phyloP scores from a whole-genome alignment of 805 yeast species.

The Tetrapisispora namnaoensis region DNA sequence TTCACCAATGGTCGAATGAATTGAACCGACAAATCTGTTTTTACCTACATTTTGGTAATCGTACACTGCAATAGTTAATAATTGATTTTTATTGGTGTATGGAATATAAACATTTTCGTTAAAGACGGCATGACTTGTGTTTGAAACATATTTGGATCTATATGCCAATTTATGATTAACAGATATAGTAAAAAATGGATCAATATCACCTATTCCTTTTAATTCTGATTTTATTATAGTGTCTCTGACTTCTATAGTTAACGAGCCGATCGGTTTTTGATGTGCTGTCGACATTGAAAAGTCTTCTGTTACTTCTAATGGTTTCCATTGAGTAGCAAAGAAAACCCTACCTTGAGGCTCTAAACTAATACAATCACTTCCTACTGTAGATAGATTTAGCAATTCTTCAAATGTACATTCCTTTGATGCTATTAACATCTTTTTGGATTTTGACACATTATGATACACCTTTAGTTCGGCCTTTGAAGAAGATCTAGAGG shows the following conservation, averaged over 20 bases:
- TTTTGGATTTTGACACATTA: slow-evolving; percentile 43
- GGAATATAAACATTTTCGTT: slow-evolving; percentile 54
- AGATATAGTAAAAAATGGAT: slow-evolving; percentile 58
- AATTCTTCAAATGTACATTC: slow-evolving; percentile 41
- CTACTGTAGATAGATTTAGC: slow-evolving; percentile 34
- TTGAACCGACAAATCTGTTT: slow-evolving; percentile 56
- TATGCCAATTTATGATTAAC: slow-evolving; percentile 50
- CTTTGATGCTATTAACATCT: slow-evolving; percentile 43
- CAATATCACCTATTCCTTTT: slow-evolving; percentile 62
- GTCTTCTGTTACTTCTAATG: slow-evolving; percentile 46
- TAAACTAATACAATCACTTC: slow-evolving; percentile 40
- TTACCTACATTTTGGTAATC: slow-evolving; percentile 57
- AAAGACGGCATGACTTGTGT: slow-evolving; percentile 48
- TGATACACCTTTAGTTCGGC: slow-evolving; percentile 44
- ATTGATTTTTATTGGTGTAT: slow-evolving; percentile 49
- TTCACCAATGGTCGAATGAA: slow-evolving; percentile 40
- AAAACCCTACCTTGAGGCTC: slow-evolving; percentile 46
- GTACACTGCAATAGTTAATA: slow-evolving; percentile 46
- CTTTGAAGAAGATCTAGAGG: slow-evolving; percentile 48
- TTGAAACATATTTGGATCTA: slow-evolving; percentile 44
- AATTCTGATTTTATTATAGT: slow-evolving; percentile 42
- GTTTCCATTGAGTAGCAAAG: slow-evolving; percentile 59
- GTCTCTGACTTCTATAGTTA: slow-evolving; percentile 47
- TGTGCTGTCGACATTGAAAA: slow-evolving; percentile 36
- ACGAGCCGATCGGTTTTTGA: slow-evolving; percentile 51